Conservation (phyloP, 176 grass and related monocot genomes). For the Avena sativa region DNA sequence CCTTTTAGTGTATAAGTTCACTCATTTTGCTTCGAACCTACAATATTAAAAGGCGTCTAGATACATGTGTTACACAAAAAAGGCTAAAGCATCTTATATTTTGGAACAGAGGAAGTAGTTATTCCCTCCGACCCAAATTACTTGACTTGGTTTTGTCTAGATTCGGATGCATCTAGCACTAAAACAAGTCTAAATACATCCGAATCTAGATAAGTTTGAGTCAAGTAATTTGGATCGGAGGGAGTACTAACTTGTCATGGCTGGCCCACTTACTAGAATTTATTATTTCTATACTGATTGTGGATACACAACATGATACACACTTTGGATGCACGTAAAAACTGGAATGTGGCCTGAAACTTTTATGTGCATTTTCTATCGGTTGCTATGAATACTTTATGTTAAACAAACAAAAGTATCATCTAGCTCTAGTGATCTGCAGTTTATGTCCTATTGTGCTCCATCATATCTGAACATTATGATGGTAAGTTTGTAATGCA, state of each 20-base stretch:
- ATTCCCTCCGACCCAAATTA: no score
- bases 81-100: no score
- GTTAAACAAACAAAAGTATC: conserved; percentile 3
- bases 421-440: conserved; percentile 31
- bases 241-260: not conserved
- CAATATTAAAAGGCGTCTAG: no score
- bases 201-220: no score
- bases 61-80: no score
- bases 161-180: no score
- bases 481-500: not conserved
- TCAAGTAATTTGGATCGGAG: no score
- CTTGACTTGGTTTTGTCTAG: no score
- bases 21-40: no score
- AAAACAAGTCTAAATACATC: no score
- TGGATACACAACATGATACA: conserved; percentile 15
- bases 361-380: not conserved
- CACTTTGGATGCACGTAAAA: not conserved
- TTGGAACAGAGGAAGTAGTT: no score
- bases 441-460: conserved; percentile 21
- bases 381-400: not conserved
- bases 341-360: not conserved
- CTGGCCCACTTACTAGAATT: not conserved
- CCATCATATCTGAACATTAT: not conserved
- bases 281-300: not conserved
- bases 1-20: no score